Evolutionary conservation across 345 rosid species (phyloP).

Genomic region (Clarkia xantiana): DNA sequence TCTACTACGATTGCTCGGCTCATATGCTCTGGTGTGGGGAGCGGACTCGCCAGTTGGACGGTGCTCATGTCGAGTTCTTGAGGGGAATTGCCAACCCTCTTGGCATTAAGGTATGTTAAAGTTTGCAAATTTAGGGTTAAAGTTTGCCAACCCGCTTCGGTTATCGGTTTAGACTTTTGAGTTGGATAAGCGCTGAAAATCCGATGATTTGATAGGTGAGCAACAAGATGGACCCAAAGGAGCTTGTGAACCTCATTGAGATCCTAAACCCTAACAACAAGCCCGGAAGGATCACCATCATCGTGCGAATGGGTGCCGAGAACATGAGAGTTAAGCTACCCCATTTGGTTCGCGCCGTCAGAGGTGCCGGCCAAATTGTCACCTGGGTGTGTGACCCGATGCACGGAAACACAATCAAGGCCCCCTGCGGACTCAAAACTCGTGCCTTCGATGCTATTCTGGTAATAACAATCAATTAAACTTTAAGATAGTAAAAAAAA

Average conservation of each 20-base stretch:
- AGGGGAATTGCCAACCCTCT: slow-evolving; percentile 8
- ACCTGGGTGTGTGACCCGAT: slow-evolving; percentile 10
- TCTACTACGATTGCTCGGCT: slow-evolving; percentile 10
- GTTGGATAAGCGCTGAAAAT: no score
- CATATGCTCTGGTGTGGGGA: slow-evolving; percentile 9
- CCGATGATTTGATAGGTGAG: no score
- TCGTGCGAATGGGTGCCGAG: slow-evolving; percentile 7
- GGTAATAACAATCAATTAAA: no score
- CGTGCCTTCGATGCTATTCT: slow-evolving; percentile 7
- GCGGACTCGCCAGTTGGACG: slow-evolving; percentile 8
- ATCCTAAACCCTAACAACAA: slow-evolving; percentile 8
- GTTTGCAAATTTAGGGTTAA: no score
- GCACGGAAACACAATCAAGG: slow-evolving; percentile 10
- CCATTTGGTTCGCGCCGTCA: slow-evolving; percentile 4
- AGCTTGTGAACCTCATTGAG: slow-evolving; percentile 6
- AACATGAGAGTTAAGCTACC: slow-evolving; percentile 9
- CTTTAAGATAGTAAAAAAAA: no score
- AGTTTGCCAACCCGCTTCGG: no score
- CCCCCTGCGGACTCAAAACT: slow-evolving; percentile 8
- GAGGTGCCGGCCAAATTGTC: slow-evolving; percentile 2
- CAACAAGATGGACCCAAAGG: slow-evolving; percentile 9
- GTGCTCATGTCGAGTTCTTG: slow-evolving; percentile 9
- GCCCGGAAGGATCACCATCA: slow-evolving; percentile 8
- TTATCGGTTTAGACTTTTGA: no score
- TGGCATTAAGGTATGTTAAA: slow-evolving; percentile 7